Percentiles rank a stretch among this genome's conserved stretches.
Evolutionary conservation across 2,329 filamentous ascomycete species (phyloP).

Genomic region (Ophiognomonia clavigignenti-juglandacearum): DNA sequence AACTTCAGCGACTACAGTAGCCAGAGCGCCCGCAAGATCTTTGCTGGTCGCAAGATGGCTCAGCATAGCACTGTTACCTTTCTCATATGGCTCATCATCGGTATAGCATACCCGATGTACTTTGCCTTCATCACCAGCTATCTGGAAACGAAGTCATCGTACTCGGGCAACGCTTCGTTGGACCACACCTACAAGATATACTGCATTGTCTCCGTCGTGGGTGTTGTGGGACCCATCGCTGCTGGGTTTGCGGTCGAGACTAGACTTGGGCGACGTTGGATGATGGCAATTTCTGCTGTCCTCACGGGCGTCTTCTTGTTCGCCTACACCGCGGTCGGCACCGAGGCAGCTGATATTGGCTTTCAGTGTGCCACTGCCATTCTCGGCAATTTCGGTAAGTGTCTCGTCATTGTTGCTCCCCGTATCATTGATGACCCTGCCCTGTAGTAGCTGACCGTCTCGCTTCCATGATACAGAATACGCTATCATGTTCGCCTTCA

Average conservation of each 20-base stretch:
- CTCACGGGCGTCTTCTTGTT: slow-evolving; percentile 42
- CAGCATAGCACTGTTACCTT: slow-evolving; percentile 32
- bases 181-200: slow-evolving; percentile 31
- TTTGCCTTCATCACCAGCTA: slow-evolving; percentile 43
- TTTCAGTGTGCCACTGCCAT: slow-evolving; percentile 40
- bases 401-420: too few relatives aligned
- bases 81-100: slow-evolving; percentile 38
- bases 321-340: slow-evolving; percentile 37
- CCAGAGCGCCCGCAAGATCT: slow-evolving; percentile 27
- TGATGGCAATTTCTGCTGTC: slow-evolving; percentile 38
- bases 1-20: slow-evolving; percentile 24
- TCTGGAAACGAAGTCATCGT: slow-evolving; percentile 31
- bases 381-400: slow-evolving; percentile 36
- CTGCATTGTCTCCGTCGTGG: slow-evolving; percentile 32
- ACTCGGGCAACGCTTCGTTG: slow-evolving; percentile 22
- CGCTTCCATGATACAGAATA: slow-evolving; percentile 27
- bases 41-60: slow-evolving; percentile 27
- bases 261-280: slow-evolving; percentile 35
- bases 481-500: slow-evolving; percentile 39
- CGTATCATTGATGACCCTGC: too few relatives aligned
- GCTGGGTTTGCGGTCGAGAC: slow-evolving; percentile 37
- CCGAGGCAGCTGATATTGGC: slow-evolving; percentile 30
- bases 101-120: slow-evolving; percentile 42
- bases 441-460: too few relatives aligned
- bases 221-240: slow-evolving; percentile 34